Conservation (phyloP, 2,329 filamentous ascomycete genomes). For the Apiospora kogelbergensis region DNA sequence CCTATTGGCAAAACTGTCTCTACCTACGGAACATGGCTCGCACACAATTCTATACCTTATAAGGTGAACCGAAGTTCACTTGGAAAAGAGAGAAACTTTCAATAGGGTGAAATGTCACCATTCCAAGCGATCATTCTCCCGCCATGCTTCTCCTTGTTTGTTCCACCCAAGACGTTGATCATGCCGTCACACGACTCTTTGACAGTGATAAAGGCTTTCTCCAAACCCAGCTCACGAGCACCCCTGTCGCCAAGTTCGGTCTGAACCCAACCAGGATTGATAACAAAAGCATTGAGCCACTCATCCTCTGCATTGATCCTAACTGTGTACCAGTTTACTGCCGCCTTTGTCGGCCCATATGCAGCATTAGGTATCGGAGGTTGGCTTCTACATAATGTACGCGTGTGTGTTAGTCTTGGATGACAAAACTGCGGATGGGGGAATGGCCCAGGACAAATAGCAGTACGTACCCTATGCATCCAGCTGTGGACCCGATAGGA, state of each 20-base stretch:
- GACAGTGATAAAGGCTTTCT: slow-evolving; percentile 33
- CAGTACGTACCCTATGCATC: not conserved
- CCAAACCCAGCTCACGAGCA: slow-evolving; percentile 31
- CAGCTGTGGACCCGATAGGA: slow-evolving; percentile 30
- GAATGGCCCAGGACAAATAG: not conserved
- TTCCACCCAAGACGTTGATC: slow-evolving; percentile 19
- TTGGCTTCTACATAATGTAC: not conserved
- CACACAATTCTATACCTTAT: too few relatives aligned
- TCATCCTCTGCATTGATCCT: slow-evolving; percentile 28
- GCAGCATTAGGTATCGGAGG: slow-evolving; percentile 20
- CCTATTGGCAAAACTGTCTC: too few relatives aligned
- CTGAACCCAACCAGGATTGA: slow-evolving; percentile 38
- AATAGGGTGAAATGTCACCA: not conserved
- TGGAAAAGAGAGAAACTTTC: not conserved
- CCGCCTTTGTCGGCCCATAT: slow-evolving; percentile 45
- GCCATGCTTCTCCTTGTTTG: slow-evolving; percentile 13
- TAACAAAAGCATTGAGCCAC: slow-evolving; percentile 28
- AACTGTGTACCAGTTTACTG: slow-evolving; percentile 28
- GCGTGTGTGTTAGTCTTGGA: not conserved
- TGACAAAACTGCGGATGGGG: not conserved
- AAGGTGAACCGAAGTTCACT: too few relatives aligned
- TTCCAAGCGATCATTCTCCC: slow-evolving; percentile 11
- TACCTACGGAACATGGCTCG: too few relatives aligned
- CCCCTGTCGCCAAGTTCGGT: slow-evolving; percentile 39
- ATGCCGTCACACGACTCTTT: slow-evolving; percentile 35